Evolutionary conservation across 2,329 filamentous ascomycete species (phyloP).

Genomic region (Phaeosphaeriaceae sp.): DNA sequence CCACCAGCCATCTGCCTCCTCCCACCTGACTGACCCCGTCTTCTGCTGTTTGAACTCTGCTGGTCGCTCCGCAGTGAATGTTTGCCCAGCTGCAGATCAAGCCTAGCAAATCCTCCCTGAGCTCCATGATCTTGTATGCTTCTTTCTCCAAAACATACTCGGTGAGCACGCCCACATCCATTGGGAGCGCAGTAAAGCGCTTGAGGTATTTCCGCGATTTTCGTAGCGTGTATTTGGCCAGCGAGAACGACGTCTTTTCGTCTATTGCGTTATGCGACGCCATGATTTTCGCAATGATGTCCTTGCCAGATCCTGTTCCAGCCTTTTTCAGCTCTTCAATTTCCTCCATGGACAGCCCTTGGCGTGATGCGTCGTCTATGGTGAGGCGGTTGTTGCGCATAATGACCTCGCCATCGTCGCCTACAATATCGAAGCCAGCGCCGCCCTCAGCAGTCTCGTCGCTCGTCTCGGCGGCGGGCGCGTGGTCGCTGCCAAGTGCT

Average conservation of each 20-base stretch:
- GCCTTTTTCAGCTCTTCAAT: constrained; percentile 76
- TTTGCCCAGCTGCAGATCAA: constrained; percentile 90
- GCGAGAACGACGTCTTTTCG: constrained; percentile 91
- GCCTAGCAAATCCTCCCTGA: constrained; percentile 83
- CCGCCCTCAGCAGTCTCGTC: constrained; percentile 44
- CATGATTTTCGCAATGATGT: constrained; percentile 91
- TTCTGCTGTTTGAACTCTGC: constrained; percentile 31
- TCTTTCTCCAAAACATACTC: constrained; percentile 86
- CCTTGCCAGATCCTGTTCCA: constrained; percentile 79
- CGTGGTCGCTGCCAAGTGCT: constrained; percentile 63
- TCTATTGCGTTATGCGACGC: constrained; percentile 87
- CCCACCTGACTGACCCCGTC: constrained; percentile 46
- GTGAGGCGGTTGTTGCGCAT: constrained; percentile 70
- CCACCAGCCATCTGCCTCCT: constrained; percentile 76
- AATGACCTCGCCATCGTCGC: constrained; percentile 56
- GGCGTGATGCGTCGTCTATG: constrained; percentile 69
- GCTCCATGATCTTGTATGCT: constrained; percentile 78
- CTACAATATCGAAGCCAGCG: constrained; percentile 54
- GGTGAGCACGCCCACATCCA: constrained; percentile 78
- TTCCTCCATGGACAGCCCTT: constrained; percentile 75
- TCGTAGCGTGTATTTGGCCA: constrained; percentile 94
- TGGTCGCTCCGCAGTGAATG: constrained; percentile 73
- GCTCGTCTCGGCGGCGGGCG: constrained; percentile 46
- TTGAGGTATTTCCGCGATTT: constrained; percentile 95
- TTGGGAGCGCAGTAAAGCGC: constrained; percentile 81